phyloP scores from a whole-genome alignment of 2,329 filamentous ascomycete species.

The Exophiala bonariae region DNA sequence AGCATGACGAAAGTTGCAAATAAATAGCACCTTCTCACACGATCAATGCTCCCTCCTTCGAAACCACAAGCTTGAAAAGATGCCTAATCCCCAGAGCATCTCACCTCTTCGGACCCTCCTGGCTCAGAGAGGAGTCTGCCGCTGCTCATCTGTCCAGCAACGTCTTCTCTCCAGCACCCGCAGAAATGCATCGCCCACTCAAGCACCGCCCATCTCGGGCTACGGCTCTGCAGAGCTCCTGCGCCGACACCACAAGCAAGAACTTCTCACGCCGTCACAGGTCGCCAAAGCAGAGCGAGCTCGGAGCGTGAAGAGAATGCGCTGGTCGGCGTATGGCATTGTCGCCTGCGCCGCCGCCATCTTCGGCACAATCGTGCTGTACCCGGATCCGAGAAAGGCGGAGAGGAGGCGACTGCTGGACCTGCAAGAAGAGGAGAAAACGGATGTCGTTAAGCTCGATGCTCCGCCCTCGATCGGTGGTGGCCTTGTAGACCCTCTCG shows the following conservation, averaged over 20 bases:
- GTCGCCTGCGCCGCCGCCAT: constrained; percentile 39
- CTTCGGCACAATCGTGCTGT: constrained; percentile 37
- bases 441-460: constrained; percentile 38
- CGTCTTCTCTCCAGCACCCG: constrained; percentile 15
- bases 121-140: constrained; percentile 16
- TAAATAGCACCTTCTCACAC: no score
- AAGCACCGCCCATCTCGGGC: constrained; percentile 10
- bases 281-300: constrained; percentile 20
- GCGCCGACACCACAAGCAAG: constrained; percentile 21
- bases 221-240: constrained; percentile 25
- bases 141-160: constrained; percentile 8
- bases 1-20: no score
- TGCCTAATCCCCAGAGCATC: constrained; percentile 2
- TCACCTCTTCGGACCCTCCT: constrained; percentile 22
- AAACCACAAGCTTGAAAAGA: background rate
- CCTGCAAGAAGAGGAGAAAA: constrained; percentile 7
- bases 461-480: constrained; percentile 40
- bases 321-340: constrained; percentile 34
- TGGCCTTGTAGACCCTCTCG: constrained; percentile 34
- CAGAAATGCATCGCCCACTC: constrained; percentile 5
- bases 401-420: constrained; percentile 3
- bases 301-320: constrained; percentile 20
- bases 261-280: background rate
- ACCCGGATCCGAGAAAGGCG: constrained; percentile 18
- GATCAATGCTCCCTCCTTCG: background rate